phyloP scores from a whole-genome alignment of 257 asterid genomes.

The Lantana camara region DNA sequence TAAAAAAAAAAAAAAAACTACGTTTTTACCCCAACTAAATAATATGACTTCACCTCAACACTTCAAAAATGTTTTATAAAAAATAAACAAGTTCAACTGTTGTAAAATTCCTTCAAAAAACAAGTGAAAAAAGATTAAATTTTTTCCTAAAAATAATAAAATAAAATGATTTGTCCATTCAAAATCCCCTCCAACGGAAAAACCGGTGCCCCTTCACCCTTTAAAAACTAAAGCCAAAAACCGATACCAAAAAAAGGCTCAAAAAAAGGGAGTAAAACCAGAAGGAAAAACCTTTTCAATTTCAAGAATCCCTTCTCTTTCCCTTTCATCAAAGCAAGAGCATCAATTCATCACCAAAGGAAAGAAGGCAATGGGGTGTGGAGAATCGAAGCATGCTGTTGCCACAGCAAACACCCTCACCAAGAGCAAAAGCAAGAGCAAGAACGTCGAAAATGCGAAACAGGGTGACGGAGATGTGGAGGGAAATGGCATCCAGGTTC shows the following conservation, averaged over 20 bases:
- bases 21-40: too few relatives aligned
- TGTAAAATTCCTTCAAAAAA: background rate
- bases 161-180: conserved; percentile 24
- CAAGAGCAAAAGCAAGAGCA: conserved; percentile 48
- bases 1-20: too few relatives aligned
- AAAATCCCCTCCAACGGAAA: conserved; percentile 14
- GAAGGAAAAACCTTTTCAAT: conserved; percentile 29
- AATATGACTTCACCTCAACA: too few relatives aligned
- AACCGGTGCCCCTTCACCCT: conserved; percentile 27
- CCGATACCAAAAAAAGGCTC: conserved; percentile 20
- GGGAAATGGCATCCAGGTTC: conserved; percentile 2
- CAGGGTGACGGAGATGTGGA: conserved; percentile 17
- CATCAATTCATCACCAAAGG: conserved; percentile 10
- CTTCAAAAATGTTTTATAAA: too few relatives aligned
- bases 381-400: conserved; percentile 89
- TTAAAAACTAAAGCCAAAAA: conserved; percentile 36
- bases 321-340: conserved; percentile 14
- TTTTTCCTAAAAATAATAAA: too few relatives aligned
- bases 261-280: conserved; percentile 27
- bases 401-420: conserved; percentile 51
- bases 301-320: conserved; percentile 31
- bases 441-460: conserved; percentile 8
- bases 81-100: too few relatives aligned
- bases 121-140: too few relatives aligned
- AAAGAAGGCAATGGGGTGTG: conserved; percentile 63